phyloP scores from a whole-genome alignment of 208 protist genomes.

The Trypanosoma conorhini region DNA sequence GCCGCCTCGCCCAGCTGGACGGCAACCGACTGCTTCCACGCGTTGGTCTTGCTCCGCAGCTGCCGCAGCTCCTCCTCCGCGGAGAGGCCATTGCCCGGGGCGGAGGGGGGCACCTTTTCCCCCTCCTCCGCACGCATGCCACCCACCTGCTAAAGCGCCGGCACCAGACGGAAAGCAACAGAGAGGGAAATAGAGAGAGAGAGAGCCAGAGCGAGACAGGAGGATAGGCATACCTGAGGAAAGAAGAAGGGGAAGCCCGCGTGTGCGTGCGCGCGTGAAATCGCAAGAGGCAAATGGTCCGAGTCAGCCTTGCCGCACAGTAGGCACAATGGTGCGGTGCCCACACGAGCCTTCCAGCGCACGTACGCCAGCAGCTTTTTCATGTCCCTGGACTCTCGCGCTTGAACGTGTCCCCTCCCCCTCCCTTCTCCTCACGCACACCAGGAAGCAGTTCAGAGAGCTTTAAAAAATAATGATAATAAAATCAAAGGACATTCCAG shows the following conservation, averaged over 20 bases:
- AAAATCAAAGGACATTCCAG: background rate
- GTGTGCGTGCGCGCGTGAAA: background rate
- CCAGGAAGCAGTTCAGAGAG: too few relatives aligned
- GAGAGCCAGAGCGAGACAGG: conserved; percentile 17
- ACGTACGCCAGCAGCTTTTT: too few relatives aligned
- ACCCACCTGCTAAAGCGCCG: background rate
- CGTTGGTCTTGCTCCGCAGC: conserved; percentile 46
- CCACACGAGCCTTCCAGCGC: too few relatives aligned
- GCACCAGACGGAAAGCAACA: conserved; percentile 1
- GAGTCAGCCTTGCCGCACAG: background rate
- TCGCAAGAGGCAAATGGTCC: background rate
- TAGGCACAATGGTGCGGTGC: background rate
- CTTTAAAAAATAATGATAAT: too few relatives aligned
- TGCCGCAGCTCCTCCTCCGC: conserved; percentile 41
- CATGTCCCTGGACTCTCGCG: too few relatives aligned
- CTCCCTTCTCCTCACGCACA: too few relatives aligned
- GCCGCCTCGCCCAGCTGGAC: conserved; percentile 61
- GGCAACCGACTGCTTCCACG: conserved; percentile 65
- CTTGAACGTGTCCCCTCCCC: too few relatives aligned
- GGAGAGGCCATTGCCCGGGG: background rate
- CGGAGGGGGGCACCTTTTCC: background rate
- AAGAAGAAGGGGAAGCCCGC: conserved; percentile 1
- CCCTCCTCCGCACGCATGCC: conserved; percentile 7
- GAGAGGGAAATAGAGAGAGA: conserved; percentile 7
- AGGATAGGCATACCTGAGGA: conserved; percentile 9